A percentile compares a stretch with the other conserved stretches of the same genome.
These are phyloP conservation scores for Seiridium cupressi DNA, from an alignment of 2,329 filamentous ascomycete genomes.

Conservation along the genomic window DNA sequence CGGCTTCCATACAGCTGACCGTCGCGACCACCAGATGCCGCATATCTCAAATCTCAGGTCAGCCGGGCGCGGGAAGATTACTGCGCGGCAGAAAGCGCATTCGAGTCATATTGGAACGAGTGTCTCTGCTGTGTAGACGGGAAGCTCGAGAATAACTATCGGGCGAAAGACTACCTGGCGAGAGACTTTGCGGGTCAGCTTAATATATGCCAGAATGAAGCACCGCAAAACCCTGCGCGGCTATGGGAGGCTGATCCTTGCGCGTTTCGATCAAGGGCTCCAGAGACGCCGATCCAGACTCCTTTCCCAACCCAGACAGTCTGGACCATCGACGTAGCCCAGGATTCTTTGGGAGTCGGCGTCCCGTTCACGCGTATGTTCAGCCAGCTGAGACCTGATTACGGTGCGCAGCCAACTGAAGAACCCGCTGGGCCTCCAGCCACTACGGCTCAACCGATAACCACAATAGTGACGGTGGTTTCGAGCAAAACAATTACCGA, in stretches of 20 bases:
- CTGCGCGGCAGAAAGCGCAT: constrained; percentile 3
- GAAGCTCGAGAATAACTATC: neutral
- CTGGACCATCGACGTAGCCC: neutral
- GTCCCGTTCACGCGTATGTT: neutral
- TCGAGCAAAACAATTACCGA: no score
- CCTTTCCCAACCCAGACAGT: constrained; percentile 5
- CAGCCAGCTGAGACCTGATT: neutral
- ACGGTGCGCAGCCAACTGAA: neutral
- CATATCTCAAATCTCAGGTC: constrained; percentile 7
- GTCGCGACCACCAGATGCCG: neutral
- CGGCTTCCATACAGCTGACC: neutral
- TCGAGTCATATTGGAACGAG: constrained; percentile 7
- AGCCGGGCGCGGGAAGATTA: constrained; percentile 8
- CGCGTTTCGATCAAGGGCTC: neutral
- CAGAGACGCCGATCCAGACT: neutral
- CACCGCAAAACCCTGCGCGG: neutral
- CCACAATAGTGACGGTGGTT: no score
- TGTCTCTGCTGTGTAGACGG: constrained; percentile 7
- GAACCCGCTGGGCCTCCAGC: no score
- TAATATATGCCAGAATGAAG: neutral
- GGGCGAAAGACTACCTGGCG: constrained; percentile 7
- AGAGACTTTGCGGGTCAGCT: constrained; percentile 6
- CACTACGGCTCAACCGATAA: no score
- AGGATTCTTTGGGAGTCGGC: constrained; percentile 9
- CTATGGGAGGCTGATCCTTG: neutral